Base-by-base conservation (phyloP, 495 filamentous ascomycete species). In the Talaromyces thailandensis region DNA sequence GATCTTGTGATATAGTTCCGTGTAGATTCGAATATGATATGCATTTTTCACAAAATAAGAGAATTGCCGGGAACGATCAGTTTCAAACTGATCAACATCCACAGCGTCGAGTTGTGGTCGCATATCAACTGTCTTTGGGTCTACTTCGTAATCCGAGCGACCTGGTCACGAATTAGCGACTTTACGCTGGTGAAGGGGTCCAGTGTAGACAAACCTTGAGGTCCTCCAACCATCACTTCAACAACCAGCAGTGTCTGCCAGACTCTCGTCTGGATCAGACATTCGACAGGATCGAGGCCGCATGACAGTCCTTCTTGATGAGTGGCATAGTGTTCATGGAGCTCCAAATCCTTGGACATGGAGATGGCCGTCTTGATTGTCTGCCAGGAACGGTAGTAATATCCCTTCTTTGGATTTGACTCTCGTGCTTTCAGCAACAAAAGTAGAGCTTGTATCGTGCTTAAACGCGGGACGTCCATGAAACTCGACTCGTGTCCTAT, bases 361-460 rank as follows among this genome's bases (percentile, higher is more conserved):
- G 91, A 86, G 24, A 96, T 87, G 60, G 93, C 87, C 48, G 90
- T 92, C 60, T 96, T 93, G 53, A 97, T 86, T 6, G 90, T 95
- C 84, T 96, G 96, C 94, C 94, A 98, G 11, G 94, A 98, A 25
- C 94, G 85, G 70, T 93, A 98, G 73, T 94, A 98, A 71, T 98
- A 98, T 1, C 94, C 94, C 67, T 91, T 86, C 70, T 94, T 94
- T 2, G 95, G 95, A 52, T 88, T 84, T 31, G 91, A 87, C 71
- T 98, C 94, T 64, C 93, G 81, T 2, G 94, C 95, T 76, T 98
- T 98, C 18, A 96, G 71, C 43, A 98, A 76, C 32, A 98, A 84
- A 57, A 97, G 77, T 61, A 96, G 75, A 1, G 91, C 95, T 74
- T 98, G 94, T 14, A 98, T 88, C 4, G 94, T 98, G 70, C 93